These are phyloP conservation scores for Pestalotiopsis sp. DNA, from an alignment of 2,329 filamentous ascomycete species.

Conservation along the genomic window DNA sequence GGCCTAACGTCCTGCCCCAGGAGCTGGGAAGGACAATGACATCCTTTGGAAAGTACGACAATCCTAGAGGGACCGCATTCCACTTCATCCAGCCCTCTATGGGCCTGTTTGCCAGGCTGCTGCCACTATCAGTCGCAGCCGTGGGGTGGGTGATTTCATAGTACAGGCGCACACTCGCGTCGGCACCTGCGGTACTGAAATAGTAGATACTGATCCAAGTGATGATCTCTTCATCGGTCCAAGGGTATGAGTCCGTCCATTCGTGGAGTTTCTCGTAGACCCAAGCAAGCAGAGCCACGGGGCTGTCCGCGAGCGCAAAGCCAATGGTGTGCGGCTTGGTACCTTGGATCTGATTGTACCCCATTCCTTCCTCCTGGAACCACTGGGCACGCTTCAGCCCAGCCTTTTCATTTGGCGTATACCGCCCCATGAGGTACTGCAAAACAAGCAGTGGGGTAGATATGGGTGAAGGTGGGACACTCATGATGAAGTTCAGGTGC, in stretches of 20 bases:
- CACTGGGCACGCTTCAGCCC: conserved; percentile 56
- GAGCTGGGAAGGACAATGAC: conserved; percentile 54
- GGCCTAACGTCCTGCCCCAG: conserved; percentile 61
- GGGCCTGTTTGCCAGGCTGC: conserved; percentile 24
- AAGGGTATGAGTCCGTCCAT: conserved; percentile 74
- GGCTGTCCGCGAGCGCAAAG: conserved; percentile 70
- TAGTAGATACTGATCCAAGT: conserved; percentile 77
- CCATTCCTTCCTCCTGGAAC: conserved; percentile 60
- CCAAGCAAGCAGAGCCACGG: conserved; percentile 74
- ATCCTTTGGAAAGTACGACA: conserved; percentile 63
- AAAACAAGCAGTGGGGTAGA: conserved; percentile 60
- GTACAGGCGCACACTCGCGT: conserved; percentile 71
- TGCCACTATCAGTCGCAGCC: conserved; percentile 16
- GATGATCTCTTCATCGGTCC: conserved; percentile 76
- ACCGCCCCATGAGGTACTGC: conserved; percentile 56
- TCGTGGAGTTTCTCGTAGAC: conserved; percentile 80
- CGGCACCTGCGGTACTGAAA: conserved; percentile 69
- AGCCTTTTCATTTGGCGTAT: conserved; percentile 51
- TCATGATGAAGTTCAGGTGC: conserved; percentile 61
- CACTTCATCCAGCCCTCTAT: conserved; percentile 15
- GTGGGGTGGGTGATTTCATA: conserved; percentile 61
- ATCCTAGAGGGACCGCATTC: conserved; percentile 41
- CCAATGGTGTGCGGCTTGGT: conserved; percentile 76
- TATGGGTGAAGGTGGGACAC: conserved; percentile 50
- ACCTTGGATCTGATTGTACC: conserved; percentile 62